Evolutionary conservation across 768 basidiomycete genomes (phyloP).

Genomic region (Boletus rubroflammeus): DNA sequence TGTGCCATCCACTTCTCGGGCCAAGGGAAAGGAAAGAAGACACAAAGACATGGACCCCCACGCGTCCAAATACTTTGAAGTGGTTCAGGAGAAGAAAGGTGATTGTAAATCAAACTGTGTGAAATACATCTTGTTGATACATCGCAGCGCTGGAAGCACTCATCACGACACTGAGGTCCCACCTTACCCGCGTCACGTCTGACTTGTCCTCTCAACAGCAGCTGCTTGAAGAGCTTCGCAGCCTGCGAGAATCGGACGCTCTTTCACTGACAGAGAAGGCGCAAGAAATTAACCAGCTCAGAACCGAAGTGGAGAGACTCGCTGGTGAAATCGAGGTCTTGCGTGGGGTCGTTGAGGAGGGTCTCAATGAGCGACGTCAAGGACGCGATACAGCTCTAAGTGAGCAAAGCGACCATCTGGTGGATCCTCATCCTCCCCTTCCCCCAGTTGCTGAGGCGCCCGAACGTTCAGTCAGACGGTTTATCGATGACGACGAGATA

Average conservation of each 20-base stretch:
- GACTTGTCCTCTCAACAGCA: constrained; percentile 77
- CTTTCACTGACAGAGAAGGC: constrained; percentile 55
- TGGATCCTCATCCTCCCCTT: neutral
- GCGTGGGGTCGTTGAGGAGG: constrained; percentile 83
- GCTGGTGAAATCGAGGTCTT: constrained; percentile 84
- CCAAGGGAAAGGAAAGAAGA: constrained; percentile 28
- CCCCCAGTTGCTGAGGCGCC: constrained; percentile 4
- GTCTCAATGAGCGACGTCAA: constrained; percentile 67
- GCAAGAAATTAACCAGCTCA: constrained; percentile 63
- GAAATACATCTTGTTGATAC: constrained; percentile 7
- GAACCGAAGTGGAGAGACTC: constrained; percentile 75
- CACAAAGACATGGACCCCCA: constrained; percentile 36
- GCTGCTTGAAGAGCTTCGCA: constrained; percentile 62
- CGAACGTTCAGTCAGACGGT: constrained; percentile 27
- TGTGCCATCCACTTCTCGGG: constrained; percentile 20
- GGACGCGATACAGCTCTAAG: constrained; percentile 41
- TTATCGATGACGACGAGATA: constrained; percentile 57
- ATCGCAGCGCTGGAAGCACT: constrained; percentile 74
- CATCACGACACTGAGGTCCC: constrained; percentile 65
- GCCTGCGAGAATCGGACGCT: constrained; percentile 60
- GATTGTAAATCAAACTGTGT: constrained; percentile 5
- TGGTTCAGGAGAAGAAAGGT: constrained; percentile 91
- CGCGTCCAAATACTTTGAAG: constrained; percentile 61
- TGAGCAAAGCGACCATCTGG: constrained; percentile 3
- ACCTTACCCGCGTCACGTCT: constrained; percentile 72